Percentiles rank a stretch among this genome's conserved stretches.
phyloP scores from a whole-genome alignment of 169 alveolate genomes.

The Plasmodium reichenowi region DNA sequence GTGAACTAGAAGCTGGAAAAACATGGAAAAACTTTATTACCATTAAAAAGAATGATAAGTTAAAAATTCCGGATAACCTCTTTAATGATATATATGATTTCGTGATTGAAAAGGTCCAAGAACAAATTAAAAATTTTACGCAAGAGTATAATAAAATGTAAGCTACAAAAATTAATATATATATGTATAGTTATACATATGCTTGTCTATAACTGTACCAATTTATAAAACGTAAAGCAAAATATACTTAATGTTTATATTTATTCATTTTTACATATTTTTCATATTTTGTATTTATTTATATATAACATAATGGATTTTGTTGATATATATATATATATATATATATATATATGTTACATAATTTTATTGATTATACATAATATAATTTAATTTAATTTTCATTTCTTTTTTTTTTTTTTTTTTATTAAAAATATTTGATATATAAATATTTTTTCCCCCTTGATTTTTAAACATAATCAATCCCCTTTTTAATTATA shows the following conservation, averaged over 20 bases:
- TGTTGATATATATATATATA: slow-evolving; percentile 9
- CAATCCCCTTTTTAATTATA: neutral
- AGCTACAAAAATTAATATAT: slow-evolving; percentile 4
- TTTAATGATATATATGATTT: slow-evolving; percentile 36
- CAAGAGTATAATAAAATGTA: slow-evolving; percentile 49
- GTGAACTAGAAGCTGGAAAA: slow-evolving; percentile 85
- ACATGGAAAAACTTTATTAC: slow-evolving; percentile 82
- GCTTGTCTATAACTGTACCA: no score
- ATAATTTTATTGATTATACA: slow-evolving; percentile 1
- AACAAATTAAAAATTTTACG: slow-evolving; percentile 34
- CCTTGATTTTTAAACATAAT: neutral
- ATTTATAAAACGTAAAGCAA: no score
- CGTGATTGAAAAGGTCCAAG: slow-evolving; percentile 22
- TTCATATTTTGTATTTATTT: neutral
- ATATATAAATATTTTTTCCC: neutral
- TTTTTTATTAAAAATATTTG: neutral
- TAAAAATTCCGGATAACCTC: slow-evolving; percentile 40
- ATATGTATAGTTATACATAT: no score
- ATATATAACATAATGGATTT: neutral
- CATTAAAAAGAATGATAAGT: slow-evolving; percentile 50
- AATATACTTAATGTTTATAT: neutral
- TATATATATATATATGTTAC: neutral
- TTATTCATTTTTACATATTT: neutral
- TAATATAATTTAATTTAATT: neutral
- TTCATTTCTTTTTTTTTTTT: neutral